These are phyloP conservation scores for Phytophthora cryptogea DNA, from an alignment of 352 stramenopile species.

Conservation along the genomic window DNA sequence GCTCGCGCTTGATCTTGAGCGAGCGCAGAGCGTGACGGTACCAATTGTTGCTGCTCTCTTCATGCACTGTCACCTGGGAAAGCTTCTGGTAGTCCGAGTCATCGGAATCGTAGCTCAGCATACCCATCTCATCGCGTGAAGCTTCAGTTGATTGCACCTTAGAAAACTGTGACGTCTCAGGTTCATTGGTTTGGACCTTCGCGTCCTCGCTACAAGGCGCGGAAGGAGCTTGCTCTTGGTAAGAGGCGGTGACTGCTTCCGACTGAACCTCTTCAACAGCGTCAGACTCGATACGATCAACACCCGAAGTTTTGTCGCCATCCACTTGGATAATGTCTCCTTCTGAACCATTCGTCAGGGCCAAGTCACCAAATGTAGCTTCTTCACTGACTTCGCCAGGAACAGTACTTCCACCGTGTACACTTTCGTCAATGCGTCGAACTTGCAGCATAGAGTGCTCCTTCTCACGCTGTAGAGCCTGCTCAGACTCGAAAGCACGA, in stretches of 20 bases:
- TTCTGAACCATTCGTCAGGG: neutral
- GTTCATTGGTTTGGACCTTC: constrained; percentile 1
- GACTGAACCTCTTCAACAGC: neutral
- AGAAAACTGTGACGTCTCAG: neutral
- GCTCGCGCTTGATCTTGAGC: constrained; percentile 46
- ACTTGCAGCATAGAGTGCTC: constrained; percentile 23
- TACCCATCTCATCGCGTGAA: constrained; percentile 3
- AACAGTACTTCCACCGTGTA: neutral
- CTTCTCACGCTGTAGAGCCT: constrained; percentile 19
- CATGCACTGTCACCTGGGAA: constrained; percentile 26
- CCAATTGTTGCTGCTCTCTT: constrained; percentile 32
- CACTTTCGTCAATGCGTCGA: constrained; percentile 9
- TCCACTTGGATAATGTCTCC: neutral
- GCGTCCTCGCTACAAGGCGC: neutral
- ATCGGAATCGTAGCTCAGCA: constrained; percentile 1
- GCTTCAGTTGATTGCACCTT: neutral
- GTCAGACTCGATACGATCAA: neutral
- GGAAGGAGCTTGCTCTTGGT: neutral
- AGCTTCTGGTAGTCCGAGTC: constrained; percentile 45
- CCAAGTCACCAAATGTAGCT: constrained; percentile 1
- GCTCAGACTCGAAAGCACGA: constrained; percentile 26
- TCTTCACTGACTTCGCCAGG: constrained; percentile 4
- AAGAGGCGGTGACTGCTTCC: neutral
- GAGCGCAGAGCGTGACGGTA: constrained; percentile 40
- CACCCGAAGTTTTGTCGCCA: neutral